Percentiles rank a stretch among this genome's conserved stretches.
phyloP scores from a whole-genome alignment of 1,284 basidiomycete species.

The Apiotrichum veenhuisii region DNA sequence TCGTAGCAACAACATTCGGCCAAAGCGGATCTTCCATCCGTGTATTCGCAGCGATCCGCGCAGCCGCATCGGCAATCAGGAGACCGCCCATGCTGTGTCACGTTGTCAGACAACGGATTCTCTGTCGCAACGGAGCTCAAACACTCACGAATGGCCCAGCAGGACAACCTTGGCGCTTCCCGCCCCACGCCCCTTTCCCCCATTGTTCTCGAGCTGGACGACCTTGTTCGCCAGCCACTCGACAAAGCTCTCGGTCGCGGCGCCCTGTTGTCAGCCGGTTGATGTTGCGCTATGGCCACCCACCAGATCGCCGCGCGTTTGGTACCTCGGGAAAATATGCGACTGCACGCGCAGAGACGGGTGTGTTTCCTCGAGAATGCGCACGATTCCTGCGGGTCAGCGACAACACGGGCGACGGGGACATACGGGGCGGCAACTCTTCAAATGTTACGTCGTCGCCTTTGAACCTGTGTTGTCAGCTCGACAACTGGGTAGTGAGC shows the following conservation, averaged over 20 bases:
- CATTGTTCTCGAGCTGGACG: conserved; percentile 70
- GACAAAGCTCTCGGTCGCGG: conserved; percentile 74
- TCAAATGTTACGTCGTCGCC: conserved; percentile 51
- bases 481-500: not conserved
- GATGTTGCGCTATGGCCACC: conserved; percentile 25
- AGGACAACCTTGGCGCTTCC: conserved; percentile 76
- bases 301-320: conserved; percentile 86
- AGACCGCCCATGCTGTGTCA: conserved; percentile 76
- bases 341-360: conserved; percentile 61
- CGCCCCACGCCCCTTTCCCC: conserved; percentile 61
- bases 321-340: conserved; percentile 81
- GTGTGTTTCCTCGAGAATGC: conserved; percentile 60
- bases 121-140: not conserved
- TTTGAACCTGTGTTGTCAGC: conserved; percentile 45
- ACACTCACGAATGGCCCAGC: conserved; percentile 78
- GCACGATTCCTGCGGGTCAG: conserved; percentile 60
- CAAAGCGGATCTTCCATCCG: conserved; percentile 39
- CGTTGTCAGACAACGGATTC: not conserved
- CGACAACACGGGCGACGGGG: not conserved
- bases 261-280: conserved; percentile 54
- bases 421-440: conserved; percentile 46
- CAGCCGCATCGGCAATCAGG: conserved; percentile 75
- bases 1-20: conserved; percentile 44
- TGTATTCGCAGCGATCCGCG: conserved; percentile 60
- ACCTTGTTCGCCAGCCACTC: conserved; percentile 82